A percentile compares a stretch with the other conserved stretches of the same genome.
phyloP scores from a whole-genome alignment of 495 filamentous ascomycete genomes.

The Penicillium coprophilum region DNA sequence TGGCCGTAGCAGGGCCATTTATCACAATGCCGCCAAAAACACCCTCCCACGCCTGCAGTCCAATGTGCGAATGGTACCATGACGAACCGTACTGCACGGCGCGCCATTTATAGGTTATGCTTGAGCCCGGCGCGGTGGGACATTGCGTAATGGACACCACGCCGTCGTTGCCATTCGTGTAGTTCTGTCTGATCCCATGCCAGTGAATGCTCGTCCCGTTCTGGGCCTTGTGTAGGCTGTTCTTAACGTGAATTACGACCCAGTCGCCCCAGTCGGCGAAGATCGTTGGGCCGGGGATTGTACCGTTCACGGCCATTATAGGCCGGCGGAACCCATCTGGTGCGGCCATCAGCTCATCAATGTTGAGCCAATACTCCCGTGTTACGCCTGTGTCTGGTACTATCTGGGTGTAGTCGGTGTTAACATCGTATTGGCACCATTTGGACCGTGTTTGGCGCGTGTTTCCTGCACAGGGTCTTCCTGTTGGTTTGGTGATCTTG shows the following conservation, averaged over 20 bases:
- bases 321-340: conserved; percentile 60
- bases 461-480: conserved; percentile 36
- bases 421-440: conserved; percentile 46
- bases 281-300: conserved; percentile 55
- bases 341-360: conserved; percentile 55
- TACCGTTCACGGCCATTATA: conserved; percentile 49
- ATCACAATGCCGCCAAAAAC: conserved; percentile 37
- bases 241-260: conserved; percentile 56
- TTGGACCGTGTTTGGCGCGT: conserved; percentile 37
- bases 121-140: conserved; percentile 56
- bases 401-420: conserved; percentile 50
- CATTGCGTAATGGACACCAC: conserved; percentile 72
- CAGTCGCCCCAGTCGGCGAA: conserved; percentile 46
- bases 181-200: conserved; percentile 49
- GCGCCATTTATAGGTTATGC: conserved; percentile 71
- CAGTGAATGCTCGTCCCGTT: conserved; percentile 56
- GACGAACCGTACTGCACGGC: conserved; percentile 72
- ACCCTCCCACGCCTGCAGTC: conserved; percentile 58
- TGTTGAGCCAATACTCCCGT: conserved; percentile 35
- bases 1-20: conserved; percentile 51
- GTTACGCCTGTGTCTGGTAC: conserved; percentile 43
- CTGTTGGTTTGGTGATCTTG: conserved; percentile 3
- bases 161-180: conserved; percentile 56
- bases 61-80: conserved; percentile 75
- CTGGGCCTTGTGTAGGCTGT: conserved; percentile 44